Evolutionary conservation across 2,329 filamentous ascomycete species (phyloP).

Genomic region (Massarina eburnea): DNA sequence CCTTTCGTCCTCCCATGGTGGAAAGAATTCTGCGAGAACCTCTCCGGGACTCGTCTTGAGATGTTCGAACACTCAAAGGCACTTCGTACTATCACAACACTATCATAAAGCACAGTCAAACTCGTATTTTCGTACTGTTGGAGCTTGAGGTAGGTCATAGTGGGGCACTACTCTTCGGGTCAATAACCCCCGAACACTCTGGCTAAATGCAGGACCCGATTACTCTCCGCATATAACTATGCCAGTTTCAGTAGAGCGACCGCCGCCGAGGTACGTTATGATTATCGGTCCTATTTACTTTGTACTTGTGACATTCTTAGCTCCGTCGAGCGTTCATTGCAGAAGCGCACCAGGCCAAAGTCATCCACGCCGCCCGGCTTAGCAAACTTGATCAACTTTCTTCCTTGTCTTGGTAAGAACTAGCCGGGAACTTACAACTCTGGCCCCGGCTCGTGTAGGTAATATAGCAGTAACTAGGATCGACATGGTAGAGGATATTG

Average conservation of each 20-base stretch:
- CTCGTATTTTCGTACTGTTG: not conserved
- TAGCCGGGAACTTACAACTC: no score
- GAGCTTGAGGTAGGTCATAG: conserved; percentile 1
- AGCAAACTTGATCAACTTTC: no score
- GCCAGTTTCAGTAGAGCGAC: not conserved
- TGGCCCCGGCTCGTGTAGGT: not conserved
- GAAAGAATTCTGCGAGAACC: no score
- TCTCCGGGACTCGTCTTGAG: no score
- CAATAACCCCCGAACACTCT: conserved; percentile 18
- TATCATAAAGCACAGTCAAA: not conserved
- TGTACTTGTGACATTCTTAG: not conserved
- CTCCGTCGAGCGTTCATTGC: not conserved
- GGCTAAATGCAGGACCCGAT: conserved; percentile 24
- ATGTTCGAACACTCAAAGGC: no score
- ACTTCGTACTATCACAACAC: not conserved
- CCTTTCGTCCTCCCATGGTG: no score
- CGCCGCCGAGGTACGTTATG: not conserved
- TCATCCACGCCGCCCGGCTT: not conserved
- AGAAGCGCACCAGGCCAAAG: not conserved
- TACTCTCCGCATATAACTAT: conserved; percentile 20
- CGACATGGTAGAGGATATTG: not conserved
- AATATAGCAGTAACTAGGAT: conserved; percentile 1
- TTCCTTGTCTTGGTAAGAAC: no score
- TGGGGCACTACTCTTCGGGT: conserved; percentile 20
- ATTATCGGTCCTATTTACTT: not conserved